Base-by-base conservation (phyloP, 306 rosid genomes). In the Cicer judaicum region DNA sequence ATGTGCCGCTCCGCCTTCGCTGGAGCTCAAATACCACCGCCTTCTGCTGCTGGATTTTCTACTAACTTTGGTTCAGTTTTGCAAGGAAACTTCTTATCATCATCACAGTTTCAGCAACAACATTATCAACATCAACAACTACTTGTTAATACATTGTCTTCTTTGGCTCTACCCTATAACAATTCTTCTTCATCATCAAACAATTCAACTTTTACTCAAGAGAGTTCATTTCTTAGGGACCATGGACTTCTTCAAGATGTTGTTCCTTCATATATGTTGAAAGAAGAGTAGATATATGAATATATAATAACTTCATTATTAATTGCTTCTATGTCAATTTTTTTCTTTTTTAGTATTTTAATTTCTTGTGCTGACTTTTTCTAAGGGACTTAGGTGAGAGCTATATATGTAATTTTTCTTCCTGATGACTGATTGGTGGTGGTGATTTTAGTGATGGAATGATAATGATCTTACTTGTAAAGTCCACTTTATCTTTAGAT, bases 221-320 rank as follows among this genome's bases (percentile, higher is more conserved):
- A 87, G 55, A 81, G 82, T 50, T 65, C 87, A n/a, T 67, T 80
- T 77, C 38, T 80, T 53, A 80, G 74, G 15, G 91, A 89, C 57
- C 85, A 87, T 65, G 97, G 96, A 6, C 89, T 91, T 81, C 97
- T 91, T 85, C 93, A 94, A 79, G 96, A 94, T 84, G 84, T 90
- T 50, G 70, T 87, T 80, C 84, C 96, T 57, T 85, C 91, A 10
- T 84, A 87, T 66, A 87, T 81, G 90, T 76, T 91, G 71, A 87
- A 91, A 84, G 89, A 84, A 77, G 80, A 64, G 90, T 75, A 75
- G 85, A 43, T 78, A 50, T 57, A 61, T 29, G 38, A 59, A 11
- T 64, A 8, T 52, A 14, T n/a, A 55, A 48, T 68, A 64, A 67
- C 75, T 67, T n/a, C 65, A 29, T 71, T 50, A 54, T 16, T 55